Percentiles rank a stretch among this genome's conserved stretches.
Evolutionary conservation across 176 grass and related monocot species (phyloP).

Genomic region (Chloris gayana): DNA sequence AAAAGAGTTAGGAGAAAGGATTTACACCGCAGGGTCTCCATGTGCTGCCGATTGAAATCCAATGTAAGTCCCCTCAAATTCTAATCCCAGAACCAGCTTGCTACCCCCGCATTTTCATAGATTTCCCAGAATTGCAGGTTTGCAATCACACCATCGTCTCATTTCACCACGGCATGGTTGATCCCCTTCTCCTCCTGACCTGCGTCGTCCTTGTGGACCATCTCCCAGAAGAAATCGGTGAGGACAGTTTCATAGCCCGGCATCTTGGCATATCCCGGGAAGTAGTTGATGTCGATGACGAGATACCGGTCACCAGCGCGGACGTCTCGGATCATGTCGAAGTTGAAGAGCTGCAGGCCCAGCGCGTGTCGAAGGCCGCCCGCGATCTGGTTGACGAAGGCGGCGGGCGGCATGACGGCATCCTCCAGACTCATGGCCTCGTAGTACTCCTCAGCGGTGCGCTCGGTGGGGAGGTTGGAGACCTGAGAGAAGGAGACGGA

Average conservation of each 20-base stretch:
- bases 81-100: conserved; percentile 28
- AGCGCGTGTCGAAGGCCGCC: conserved; percentile 54
- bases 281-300: conserved; percentile 90
- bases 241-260: conserved; percentile 73
- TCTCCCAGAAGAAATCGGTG: conserved; percentile 78
- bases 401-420: conserved; percentile 36
- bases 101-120: conserved; percentile 28
- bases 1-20: conserved; percentile 53
- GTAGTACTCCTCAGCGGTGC: conserved; percentile 44
- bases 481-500: conserved; percentile 65
- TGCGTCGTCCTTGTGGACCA: conserved; percentile 54
- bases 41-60: conserved; percentile 38
- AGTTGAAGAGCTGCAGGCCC: conserved; percentile 75
- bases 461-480: conserved; percentile 41
- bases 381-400: conserved; percentile 58
- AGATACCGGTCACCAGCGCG: conserved; percentile 43
- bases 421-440: conserved; percentile 49
- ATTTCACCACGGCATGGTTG: conserved; percentile 37
- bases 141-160: conserved; percentile 18
- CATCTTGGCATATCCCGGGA: conserved; percentile 93
- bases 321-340: conserved; percentile 66
- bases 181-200: neutral
- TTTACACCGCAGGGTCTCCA: conserved; percentile 44
- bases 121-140: conserved; percentile 36
- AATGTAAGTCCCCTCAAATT: conserved; percentile 30